Evolutionary conservation across 331 rosid genomes (phyloP), one percentile per base, ranked within the genome.

Genomic region (Malus hybrid): DNA sequence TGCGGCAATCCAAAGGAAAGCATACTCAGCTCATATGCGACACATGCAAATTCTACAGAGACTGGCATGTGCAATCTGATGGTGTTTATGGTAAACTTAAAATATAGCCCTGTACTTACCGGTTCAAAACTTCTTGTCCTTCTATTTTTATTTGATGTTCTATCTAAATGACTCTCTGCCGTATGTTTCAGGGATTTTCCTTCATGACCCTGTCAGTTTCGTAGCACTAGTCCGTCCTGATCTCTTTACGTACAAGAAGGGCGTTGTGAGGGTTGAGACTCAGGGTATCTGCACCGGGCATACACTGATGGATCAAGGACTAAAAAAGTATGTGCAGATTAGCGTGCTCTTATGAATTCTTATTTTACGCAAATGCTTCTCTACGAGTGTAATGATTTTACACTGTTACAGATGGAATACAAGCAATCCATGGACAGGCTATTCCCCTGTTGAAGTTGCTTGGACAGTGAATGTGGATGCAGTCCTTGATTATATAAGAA

Each of bases 221-320:
- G 93, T 89, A 50, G 97, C 96, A 13, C 58, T 92, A 32, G 90
- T 95, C 66, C 93, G 97, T 58, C 97, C 97, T 26, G 97, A 95
- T 83, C 92, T 95, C 76, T 95, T 95, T 75, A 89, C 96, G n/a
- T 92, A 70, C 97, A 92, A 78, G 87, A 78, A 78, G 24, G 99
- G 99, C 57, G 99, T 89, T 44, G 99, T 90, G 84, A 87, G 97
- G 75, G 97, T 92, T 53, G 99, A 95, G 83, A 95, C 97, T 14
- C 96, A 87, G 77, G 99, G 99, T 75, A 84, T 95, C 72, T 90
- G 97, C 79, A 85, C 76, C 10, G 99, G 99, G 65, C 99, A 95
- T 77, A 95, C 99, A 11, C 89, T 95, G 55, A 63, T 95, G 88
- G 99, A 95, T 78, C 99, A 92, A 92, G 97, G 99, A 72, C 84